Evolutionary conservation across 345 rosid genomes (phyloP).

Genomic region (Linum trigynum): DNA sequence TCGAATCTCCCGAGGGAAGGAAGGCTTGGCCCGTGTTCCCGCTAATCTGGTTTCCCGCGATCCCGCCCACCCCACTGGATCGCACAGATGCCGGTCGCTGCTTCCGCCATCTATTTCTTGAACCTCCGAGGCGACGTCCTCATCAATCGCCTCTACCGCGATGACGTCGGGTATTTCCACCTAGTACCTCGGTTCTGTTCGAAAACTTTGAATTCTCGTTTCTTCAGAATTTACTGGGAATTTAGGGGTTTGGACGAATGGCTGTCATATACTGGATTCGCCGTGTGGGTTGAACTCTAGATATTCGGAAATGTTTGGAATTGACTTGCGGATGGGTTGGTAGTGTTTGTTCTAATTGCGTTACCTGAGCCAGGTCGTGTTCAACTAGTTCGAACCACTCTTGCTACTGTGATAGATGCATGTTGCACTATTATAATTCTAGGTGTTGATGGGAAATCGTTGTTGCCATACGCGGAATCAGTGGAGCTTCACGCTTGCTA

Average conservation of each 20-base stretch:
- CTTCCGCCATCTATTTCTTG: slow-evolving; percentile 94
- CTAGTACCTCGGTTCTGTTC: background rate
- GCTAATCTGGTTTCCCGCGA: slow-evolving; percentile 2
- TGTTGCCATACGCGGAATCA: too few relatives aligned
- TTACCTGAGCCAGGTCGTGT: background rate
- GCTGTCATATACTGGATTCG: too few relatives aligned
- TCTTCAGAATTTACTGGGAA: background rate
- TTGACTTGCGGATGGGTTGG: too few relatives aligned
- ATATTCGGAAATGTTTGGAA: too few relatives aligned
- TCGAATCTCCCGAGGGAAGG: background rate
- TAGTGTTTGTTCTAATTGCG: background rate
- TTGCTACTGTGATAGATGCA: background rate
- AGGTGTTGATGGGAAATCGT: too few relatives aligned
- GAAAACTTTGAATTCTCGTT: background rate
- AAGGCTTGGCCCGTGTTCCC: background rate
- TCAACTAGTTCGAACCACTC: background rate
- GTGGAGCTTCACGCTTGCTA: too few relatives aligned
- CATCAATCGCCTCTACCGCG: slow-evolving; percentile 95
- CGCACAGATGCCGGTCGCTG: slow-evolving; percentile 94
- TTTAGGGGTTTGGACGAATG: background rate
- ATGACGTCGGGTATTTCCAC: slow-evolving; percentile 77
- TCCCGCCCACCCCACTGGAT: slow-evolving; percentile 19
- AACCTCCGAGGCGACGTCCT: slow-evolving; percentile 99
- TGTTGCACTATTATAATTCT: too few relatives aligned
- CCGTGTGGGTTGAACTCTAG: too few relatives aligned